phyloP scores from a whole-genome alignment of 2,329 filamentous ascomycete genomes.

The Aureobasidium sp. region DNA sequence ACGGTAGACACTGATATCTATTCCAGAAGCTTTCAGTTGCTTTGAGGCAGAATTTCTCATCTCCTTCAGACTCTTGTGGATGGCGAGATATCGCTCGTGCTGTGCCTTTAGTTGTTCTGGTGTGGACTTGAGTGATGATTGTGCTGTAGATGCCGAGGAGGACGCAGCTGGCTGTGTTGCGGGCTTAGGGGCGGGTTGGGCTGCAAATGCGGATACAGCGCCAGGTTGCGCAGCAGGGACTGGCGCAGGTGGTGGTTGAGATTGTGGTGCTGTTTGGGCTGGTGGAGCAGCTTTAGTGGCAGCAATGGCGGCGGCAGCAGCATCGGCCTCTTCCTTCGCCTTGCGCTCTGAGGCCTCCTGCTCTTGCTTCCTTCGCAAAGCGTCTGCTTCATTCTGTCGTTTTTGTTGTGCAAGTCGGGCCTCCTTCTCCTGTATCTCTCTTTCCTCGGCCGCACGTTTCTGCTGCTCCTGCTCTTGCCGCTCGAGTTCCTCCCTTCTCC shows the following conservation, averaged over 20 bases:
- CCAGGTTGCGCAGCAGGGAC: not conserved
- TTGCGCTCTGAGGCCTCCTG: constrained; percentile 24
- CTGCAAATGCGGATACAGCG: not conserved
- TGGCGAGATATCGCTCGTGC: constrained; percentile 44
- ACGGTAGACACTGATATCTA: constrained; percentile 63
- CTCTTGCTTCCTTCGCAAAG: constrained; percentile 19
- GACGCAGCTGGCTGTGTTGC: not conserved
- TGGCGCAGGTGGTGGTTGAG: not conserved
- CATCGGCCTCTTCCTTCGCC: constrained; percentile 21
- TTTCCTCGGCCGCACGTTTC: constrained; percentile 22
- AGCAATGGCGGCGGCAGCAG: constrained; percentile 26
- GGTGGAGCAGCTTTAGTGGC: constrained; percentile 15
- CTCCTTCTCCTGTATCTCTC: constrained; percentile 8
- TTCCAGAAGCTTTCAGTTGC: constrained; percentile 56
- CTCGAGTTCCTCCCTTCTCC: constrained; percentile 26
- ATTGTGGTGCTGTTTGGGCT: not conserved
- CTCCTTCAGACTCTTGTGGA: constrained; percentile 63
- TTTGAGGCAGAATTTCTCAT: constrained; percentile 48
- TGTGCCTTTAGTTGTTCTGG: constrained; percentile 32
- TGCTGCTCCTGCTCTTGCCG: constrained; percentile 24
- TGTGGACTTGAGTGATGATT: not conserved
- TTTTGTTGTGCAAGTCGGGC: constrained; percentile 14
- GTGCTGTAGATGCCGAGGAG: not conserved
- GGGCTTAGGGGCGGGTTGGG: not conserved
- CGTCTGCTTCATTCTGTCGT: constrained; percentile 14